Conservation (phyloP, 1,284 basidiomycete species). For the Omphalotus olearius region DNA sequence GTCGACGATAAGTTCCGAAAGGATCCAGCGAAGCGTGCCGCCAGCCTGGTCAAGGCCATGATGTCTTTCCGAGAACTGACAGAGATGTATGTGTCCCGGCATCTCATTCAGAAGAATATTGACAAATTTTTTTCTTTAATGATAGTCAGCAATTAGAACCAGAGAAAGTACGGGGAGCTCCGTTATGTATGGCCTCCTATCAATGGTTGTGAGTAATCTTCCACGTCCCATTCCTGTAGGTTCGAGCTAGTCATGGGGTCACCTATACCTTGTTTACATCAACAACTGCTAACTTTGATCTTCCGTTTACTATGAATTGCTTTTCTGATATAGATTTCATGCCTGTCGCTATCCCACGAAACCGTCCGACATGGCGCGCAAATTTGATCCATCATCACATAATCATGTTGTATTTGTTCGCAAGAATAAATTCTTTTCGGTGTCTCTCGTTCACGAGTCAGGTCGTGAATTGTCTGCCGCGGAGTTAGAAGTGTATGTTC, state of each 20-base stretch:
- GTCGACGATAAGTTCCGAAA: conserved; percentile 59
- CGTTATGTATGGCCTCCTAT: conserved; percentile 95
- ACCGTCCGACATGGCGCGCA: conserved; percentile 80
- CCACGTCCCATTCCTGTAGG: conserved; percentile 14
- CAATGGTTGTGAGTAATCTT: conserved; percentile 69
- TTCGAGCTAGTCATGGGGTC: neutral
- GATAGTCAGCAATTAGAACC: conserved; percentile 79
- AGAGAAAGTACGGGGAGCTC: conserved; percentile 79
- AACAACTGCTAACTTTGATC: neutral
- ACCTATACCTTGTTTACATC: neutral
- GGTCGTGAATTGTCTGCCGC: conserved; percentile 70
- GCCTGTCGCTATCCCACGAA: conserved; percentile 82
- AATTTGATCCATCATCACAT: conserved; percentile 74
- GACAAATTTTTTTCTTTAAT: neutral
- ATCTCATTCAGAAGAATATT: neutral
- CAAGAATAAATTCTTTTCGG: conserved; percentile 89
- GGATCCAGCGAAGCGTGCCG: conserved; percentile 67
- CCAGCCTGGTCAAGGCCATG: conserved; percentile 78
- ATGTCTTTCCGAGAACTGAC: conserved; percentile 80
- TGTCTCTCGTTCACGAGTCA: conserved; percentile 59
- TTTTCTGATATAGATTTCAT: conserved; percentile 66
- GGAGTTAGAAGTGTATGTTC: conserved; percentile 67
- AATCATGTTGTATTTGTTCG: conserved; percentile 90
- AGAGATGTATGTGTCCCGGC: conserved; percentile 53
- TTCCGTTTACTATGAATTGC: neutral